Conservation (phyloP, 495 filamentous ascomycete genomes). For the Annulohypoxylon stygium region DNA sequence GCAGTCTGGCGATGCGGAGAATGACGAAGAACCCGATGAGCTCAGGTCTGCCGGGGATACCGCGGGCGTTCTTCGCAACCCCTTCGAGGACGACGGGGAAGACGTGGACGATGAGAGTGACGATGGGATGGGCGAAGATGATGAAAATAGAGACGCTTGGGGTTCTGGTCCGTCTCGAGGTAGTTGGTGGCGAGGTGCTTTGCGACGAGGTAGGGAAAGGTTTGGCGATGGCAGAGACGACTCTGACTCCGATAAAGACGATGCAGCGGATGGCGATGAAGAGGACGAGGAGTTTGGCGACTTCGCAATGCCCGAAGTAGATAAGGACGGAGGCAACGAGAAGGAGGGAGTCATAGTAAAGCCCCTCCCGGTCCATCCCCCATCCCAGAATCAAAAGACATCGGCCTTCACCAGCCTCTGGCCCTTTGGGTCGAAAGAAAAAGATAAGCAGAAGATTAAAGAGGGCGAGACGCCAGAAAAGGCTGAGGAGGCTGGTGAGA, state of each 20-base stretch:
- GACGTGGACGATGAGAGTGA: conserved; percentile 62
- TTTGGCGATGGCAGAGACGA: conserved; percentile 64
- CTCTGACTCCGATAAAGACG: conserved; percentile 56
- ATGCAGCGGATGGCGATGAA: conserved; percentile 57
- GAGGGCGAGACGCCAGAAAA: conserved; percentile 49
- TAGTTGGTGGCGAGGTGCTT: conserved; percentile 62
- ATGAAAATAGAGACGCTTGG: conserved; percentile 52
- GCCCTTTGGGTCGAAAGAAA: conserved; percentile 59
- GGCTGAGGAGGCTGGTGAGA: conserved; percentile 46
- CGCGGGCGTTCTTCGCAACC: conserved; percentile 54
- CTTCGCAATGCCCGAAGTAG: conserved; percentile 66
- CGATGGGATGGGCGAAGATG: conserved; percentile 55
- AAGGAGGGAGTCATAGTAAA: conserved; percentile 59
- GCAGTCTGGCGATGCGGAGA: conserved; percentile 48
- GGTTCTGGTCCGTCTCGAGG: conserved; percentile 51
- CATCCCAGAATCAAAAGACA: conserved; percentile 51
- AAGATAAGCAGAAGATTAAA: conserved; percentile 53
- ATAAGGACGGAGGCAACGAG: conserved; percentile 44
- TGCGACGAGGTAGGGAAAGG: conserved; percentile 53
- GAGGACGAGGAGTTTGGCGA: conserved; percentile 67
- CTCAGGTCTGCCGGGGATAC: conserved; percentile 45
- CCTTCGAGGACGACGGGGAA: conserved; percentile 63
- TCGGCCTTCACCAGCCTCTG: conserved; percentile 62
- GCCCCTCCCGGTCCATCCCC: conserved; percentile 61
- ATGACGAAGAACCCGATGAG: conserved; percentile 45